Percentiles rank a stretch among this genome's conserved stretches.
These are phyloP conservation scores for Pochonia chlamydosporia DNA, from an alignment of 2,329 filamentous ascomycete species.

Conservation along the genomic window DNA sequence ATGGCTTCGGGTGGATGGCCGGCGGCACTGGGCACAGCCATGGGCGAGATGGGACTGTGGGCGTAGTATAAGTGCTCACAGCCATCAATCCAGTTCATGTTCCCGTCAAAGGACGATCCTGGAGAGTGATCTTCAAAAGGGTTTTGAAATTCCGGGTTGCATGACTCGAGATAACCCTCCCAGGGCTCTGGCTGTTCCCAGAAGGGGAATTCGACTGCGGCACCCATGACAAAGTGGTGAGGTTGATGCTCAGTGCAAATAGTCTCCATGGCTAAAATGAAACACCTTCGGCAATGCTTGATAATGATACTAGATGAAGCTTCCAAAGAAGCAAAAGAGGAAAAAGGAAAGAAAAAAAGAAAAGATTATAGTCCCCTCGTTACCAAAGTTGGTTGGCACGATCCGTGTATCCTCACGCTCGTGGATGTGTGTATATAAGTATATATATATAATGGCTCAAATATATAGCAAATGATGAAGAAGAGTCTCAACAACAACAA, in stretches of 20 bases:
- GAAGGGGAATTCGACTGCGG: background rate
- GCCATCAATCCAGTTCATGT: background rate
- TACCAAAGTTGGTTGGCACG: no score
- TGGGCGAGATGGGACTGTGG: background rate
- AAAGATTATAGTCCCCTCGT: no score
- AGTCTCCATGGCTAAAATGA: background rate
- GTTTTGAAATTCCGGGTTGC: background rate
- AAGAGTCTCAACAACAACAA: no score
- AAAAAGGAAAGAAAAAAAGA: background rate
- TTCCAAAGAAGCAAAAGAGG: background rate
- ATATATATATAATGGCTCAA: no score
- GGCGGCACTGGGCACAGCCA: background rate
- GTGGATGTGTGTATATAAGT: no score
- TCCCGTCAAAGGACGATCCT: background rate
- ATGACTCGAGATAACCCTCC: background rate
- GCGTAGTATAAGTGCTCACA: background rate
- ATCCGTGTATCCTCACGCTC: no score
- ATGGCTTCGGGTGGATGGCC: background rate
- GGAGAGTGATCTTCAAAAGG: background rate
- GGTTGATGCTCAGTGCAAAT: background rate
- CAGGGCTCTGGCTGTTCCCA: slow-evolving; percentile 1
- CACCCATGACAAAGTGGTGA: background rate
- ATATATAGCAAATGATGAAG: no score
- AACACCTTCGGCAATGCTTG: background rate
- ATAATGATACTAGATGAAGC: no score